Base-by-base conservation (phyloP, 257 asterid genomes). In the Hygrophila difformis region DNA sequence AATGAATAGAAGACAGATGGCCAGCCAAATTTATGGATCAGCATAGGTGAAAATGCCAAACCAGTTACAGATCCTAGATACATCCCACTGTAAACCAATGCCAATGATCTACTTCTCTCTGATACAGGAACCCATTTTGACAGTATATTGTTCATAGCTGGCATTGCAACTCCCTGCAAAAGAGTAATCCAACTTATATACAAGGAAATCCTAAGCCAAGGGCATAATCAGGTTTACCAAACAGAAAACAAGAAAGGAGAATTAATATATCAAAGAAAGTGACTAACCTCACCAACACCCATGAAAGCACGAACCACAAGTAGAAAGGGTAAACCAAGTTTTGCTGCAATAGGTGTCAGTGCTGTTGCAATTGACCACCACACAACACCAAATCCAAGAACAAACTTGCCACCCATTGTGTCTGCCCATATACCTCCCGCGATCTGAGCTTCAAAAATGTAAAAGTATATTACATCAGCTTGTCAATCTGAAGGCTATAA, bases 401-500 rank as follows among this genome's bases (percentile, higher is more conserved):
- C 97, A 63, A 64, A 59, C 69, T 87, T 87, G 33, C 97, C 97
- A 54, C 97, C 97, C 50, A 83, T 77, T 8, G 89, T 87, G 66
- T 87, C 94, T 12, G 97, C 97, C 97, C 94, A 87, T 45, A 87
- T 83, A 28, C 97, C 97, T 60, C 94, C 97, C 51, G 93, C 97
- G 55, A 87, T 66, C 94, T 87, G 81, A 53, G 40, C 43, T 38
- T 54, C 66, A 59, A 35, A 26, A 39, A 57, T 23, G 34, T 38
- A 66, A 12, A 41, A 21, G 36, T 22, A 56, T 22, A 13, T 12
- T 39, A 50, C 61, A 39, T 40, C 57, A 59, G 59, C 45, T 51
- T 47, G 45, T 20, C 37, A 39, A 36, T 49, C 47, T 8, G 20
- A 42, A 38, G 15, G 15, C n/a, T 26, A 11, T 11, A 18, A 18